These are phyloP conservation scores for Thraustochytrium striatum DNA, from an alignment of 352 stramenopile species.

Conservation along the genomic window DNA sequence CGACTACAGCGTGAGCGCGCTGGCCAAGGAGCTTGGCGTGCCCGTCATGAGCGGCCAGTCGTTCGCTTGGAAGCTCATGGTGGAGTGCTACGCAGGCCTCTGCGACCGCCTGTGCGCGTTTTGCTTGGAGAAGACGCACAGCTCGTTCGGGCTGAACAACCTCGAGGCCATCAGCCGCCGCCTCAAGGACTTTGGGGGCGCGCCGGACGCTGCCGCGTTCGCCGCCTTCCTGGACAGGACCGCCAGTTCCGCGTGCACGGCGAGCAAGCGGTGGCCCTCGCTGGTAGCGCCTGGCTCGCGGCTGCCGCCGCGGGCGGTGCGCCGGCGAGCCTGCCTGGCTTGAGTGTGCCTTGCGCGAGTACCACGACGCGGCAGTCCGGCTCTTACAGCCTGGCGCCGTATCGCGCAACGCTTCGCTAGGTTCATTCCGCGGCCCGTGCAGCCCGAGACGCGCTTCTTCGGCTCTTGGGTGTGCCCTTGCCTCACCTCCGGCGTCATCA, in stretches of 20 bases:
- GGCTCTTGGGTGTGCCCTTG: constrained; percentile 42
- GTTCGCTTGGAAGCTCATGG: constrained; percentile 46
- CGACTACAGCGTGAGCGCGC: constrained; percentile 17
- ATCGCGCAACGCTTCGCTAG: background rate
- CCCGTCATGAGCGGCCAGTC: constrained; percentile 21
- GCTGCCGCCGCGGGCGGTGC: too few species aligned
- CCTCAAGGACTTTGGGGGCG: background rate
- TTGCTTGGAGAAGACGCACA: constrained; percentile 19
- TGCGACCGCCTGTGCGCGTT: background rate
- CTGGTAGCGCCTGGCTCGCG: too few species aligned
- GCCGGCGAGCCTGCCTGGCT: too few species aligned
- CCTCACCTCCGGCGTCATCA: constrained; percentile 11
- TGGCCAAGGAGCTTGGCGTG: constrained; percentile 26
- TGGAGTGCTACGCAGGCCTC: constrained; percentile 15
- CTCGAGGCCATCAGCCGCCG: background rate
- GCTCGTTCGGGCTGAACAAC: constrained; percentile 30
- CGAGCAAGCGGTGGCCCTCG: too few species aligned
- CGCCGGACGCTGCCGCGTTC: background rate
- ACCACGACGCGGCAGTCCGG: background rate
- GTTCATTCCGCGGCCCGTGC: constrained; percentile 6
- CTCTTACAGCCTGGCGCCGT: background rate
- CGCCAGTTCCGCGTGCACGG: constrained; percentile 14
- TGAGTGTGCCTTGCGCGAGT: too few species aligned
- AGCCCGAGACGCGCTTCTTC: constrained; percentile 35
- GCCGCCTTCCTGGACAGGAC: constrained; percentile 11